A percentile compares a stretch with the other conserved stretches of the same genome.
Evolutionary conservation across 495 filamentous ascomycete genomes (phyloP).

Genomic region (Aspergillus campestris): DNA sequence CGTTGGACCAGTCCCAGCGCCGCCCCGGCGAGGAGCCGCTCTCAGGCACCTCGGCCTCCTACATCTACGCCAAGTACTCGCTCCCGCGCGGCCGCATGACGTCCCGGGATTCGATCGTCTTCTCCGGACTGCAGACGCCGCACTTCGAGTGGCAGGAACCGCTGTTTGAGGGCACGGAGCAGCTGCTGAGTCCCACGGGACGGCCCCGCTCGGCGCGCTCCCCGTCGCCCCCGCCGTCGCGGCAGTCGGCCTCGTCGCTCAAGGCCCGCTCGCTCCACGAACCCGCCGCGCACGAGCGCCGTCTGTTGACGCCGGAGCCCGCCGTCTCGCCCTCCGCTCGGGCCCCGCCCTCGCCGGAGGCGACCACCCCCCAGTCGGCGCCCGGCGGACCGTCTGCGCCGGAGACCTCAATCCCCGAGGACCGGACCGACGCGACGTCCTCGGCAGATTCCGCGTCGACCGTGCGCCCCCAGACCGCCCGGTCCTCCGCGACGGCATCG

Average conservation of each 20-base stretch:
- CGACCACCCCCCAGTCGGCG: conserved; percentile 5
- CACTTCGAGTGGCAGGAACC: conserved; percentile 56
- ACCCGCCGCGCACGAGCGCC: conserved; percentile 14
- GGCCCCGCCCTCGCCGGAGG: conserved; percentile 4
- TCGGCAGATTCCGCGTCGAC: conserved; percentile 63
- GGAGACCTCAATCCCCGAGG: conserved; percentile 18
- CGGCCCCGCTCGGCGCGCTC: conserved; percentile 28
- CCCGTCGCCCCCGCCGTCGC: conserved; percentile 26
- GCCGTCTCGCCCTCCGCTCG: conserved; percentile 7
- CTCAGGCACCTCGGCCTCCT: conserved; percentile 52
- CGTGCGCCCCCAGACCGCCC: conserved; percentile 47
- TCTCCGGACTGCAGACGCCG: conserved; percentile 51
- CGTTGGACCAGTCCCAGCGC: conserved; percentile 10
- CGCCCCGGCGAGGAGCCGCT: conserved; percentile 25
- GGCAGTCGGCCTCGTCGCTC: conserved; percentile 17
- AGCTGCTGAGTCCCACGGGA: conserved; percentile 26
- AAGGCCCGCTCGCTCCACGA: conserved; percentile 32
- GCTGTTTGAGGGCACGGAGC: conserved; percentile 36
- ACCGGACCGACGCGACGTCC: conserved; percentile 42
- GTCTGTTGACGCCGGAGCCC: conserved; percentile 9
- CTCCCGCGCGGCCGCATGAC: conserved; percentile 74
- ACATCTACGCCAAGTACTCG: conserved; percentile 74
- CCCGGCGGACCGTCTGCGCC: neutral
- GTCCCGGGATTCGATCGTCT: conserved; percentile 59
- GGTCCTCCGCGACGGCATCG: conserved; percentile 27